These are phyloP conservation scores for Wickerhamomyces strasburgensis DNA, from an alignment of 805 yeast species.

Conservation along the genomic window DNA sequence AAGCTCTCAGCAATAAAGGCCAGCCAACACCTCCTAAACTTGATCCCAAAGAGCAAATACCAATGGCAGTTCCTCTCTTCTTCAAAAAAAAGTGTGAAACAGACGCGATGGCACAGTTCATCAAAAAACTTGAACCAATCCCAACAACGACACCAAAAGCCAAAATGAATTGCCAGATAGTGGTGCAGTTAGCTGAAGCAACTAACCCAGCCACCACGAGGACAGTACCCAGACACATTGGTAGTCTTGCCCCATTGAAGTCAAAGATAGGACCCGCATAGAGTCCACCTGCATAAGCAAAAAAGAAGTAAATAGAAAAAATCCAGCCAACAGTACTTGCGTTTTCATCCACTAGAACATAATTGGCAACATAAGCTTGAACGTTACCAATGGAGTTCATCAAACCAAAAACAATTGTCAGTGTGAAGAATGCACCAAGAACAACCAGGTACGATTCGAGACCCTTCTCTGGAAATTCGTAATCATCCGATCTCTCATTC, in stretches of 20 bases:
- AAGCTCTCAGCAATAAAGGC: conserved; percentile 37
- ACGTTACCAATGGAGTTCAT: conserved; percentile 63
- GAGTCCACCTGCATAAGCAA: conserved; percentile 28
- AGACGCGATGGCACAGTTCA: conserved; percentile 38
- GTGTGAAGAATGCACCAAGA: conserved; percentile 44
- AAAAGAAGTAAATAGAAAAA: conserved; percentile 35
- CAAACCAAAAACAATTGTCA: conserved; percentile 55
- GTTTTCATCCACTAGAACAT: conserved; percentile 42
- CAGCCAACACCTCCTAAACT: conserved; percentile 44
- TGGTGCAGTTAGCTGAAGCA: conserved; percentile 37
- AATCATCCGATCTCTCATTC: conserved; percentile 18
- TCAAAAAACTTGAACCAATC: conserved; percentile 40
- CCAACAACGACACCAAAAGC: conserved; percentile 43
- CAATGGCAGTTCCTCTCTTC: conserved; percentile 38
- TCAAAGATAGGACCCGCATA: conserved; percentile 51
- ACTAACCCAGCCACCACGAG: conserved; percentile 39
- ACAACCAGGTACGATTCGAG: conserved; percentile 31
- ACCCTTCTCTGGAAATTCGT: conserved; percentile 46
- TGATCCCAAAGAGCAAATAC: conserved; percentile 42
- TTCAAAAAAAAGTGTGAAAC: conserved; percentile 39
- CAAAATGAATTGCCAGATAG: conserved; percentile 44
- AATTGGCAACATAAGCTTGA: conserved; percentile 54
- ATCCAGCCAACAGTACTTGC: conserved; percentile 64
- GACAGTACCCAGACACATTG: conserved; percentile 40
- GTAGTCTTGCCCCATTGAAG: conserved; percentile 45